Evolutionary conservation across 2,329 filamentous ascomycete genomes (phyloP).

Genomic region (Claviceps purpurea): DNA sequence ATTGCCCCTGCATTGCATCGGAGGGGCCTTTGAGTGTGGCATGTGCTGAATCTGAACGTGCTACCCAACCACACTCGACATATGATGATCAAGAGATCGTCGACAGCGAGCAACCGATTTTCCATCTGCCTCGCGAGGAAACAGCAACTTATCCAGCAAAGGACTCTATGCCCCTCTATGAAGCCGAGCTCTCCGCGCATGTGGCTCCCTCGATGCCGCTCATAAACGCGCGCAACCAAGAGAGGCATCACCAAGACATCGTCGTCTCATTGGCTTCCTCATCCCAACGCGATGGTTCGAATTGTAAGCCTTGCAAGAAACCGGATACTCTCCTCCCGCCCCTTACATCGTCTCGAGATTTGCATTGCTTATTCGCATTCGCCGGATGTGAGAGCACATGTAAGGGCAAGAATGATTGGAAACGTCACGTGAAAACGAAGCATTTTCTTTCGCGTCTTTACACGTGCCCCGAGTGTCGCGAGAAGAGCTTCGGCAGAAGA

Average conservation of each 20-base stretch:
- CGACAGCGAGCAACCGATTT: too few species aligned
- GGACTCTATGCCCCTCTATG: too few species aligned
- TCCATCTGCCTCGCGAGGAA: too few species aligned
- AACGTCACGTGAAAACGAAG: constrained; percentile 70
- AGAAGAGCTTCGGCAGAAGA: constrained; percentile 67
- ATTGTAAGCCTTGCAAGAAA: constrained; percentile 1
- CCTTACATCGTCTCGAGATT: not conserved
- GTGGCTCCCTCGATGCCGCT: too few species aligned
- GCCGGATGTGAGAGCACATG: constrained; percentile 67
- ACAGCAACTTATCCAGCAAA: too few species aligned
- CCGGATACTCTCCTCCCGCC: constrained; percentile 17
- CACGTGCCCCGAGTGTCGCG: constrained; percentile 56
- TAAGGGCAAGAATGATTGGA: constrained; percentile 86
- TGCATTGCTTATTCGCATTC: constrained; percentile 56
- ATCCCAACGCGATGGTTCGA: not conserved
- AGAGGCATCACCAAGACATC: not conserved
- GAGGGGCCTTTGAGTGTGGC: too few species aligned
- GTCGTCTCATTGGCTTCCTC: not conserved
- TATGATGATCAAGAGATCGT: too few species aligned
- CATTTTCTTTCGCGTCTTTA: constrained; percentile 66
- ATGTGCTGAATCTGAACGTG: too few species aligned
- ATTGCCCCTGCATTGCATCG: too few species aligned
- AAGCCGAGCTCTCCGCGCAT: too few species aligned
- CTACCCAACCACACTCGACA: too few species aligned
- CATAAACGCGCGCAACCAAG: too few species aligned